These are phyloP conservation scores for Alternaria gansuensis DNA, from an alignment of 2,329 filamentous ascomycete species.

Conservation along the genomic window DNA sequence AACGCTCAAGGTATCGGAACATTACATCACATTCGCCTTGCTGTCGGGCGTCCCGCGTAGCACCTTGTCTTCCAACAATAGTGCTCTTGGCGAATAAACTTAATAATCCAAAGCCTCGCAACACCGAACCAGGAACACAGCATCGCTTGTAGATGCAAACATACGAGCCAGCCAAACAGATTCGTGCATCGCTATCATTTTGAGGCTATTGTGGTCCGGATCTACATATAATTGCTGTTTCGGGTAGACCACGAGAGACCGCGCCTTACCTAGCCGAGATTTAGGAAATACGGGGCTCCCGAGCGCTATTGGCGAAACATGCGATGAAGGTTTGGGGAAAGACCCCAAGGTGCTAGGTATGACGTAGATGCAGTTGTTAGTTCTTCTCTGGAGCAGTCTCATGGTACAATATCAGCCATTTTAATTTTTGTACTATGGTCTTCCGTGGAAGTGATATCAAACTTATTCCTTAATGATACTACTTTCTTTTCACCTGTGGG, in stretches of 20 bases:
- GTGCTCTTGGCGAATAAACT: neutral
- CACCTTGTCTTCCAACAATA: neutral
- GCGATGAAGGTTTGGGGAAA: neutral
- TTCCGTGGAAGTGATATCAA: neutral
- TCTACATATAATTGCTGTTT: neutral
- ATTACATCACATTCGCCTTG: neutral
- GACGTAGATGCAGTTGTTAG: neutral
- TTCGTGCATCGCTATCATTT: neutral
- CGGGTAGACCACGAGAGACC: neutral
- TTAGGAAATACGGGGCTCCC: neutral
- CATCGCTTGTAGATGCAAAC: neutral
- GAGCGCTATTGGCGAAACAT: neutral
- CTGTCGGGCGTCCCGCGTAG: neutral
- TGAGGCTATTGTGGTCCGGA: neutral
- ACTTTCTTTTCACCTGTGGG: neutral
- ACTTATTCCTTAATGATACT: neutral
- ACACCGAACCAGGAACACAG: neutral
- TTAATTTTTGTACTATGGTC: neutral
- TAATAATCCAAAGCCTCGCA: neutral
- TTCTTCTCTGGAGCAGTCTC: neutral
- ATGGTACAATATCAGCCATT: neutral
- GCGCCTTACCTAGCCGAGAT: constrained; percentile 3
- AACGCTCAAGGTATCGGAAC: neutral
- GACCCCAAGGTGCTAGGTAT: neutral
- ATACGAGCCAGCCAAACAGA: neutral